A percentile compares a stretch with the other conserved stretches of the same genome.
These are phyloP conservation scores for Pichia deserticola DNA, from an alignment of 805 yeast genomes.

Conservation along the genomic window DNA sequence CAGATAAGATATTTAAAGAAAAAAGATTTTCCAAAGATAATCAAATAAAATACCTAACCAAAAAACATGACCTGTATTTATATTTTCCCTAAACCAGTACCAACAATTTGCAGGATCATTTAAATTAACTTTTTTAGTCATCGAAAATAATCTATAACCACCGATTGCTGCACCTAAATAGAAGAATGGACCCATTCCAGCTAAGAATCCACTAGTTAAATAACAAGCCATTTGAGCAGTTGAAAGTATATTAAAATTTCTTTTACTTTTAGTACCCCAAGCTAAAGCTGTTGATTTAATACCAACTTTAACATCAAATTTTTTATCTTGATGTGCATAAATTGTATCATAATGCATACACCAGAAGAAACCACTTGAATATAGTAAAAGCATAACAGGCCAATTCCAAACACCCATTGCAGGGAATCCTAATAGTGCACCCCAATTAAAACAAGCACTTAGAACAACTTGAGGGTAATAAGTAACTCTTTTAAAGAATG, in stretches of 20 bases:
- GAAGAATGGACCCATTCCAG: slow-evolving; percentile 86
- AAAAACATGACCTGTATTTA: slow-evolving; percentile 64
- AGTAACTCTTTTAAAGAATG: slow-evolving; percentile 89
- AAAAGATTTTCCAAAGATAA: slow-evolving; percentile 42
- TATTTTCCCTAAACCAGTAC: slow-evolving; percentile 69
- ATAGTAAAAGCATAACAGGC: slow-evolving; percentile 71
- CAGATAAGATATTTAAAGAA: slow-evolving; percentile 21
- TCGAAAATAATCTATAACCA: slow-evolving; percentile 55
- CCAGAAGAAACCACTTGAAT: slow-evolving; percentile 77
- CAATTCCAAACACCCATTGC: slow-evolving; percentile 85
- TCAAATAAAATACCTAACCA: slow-evolving; percentile 62
- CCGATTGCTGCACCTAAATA: slow-evolving; percentile 59
- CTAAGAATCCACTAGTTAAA: slow-evolving; percentile 61
- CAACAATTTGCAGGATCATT: slow-evolving; percentile 80
- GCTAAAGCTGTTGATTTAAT: slow-evolving; percentile 92
- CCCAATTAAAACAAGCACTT: slow-evolving; percentile 88
- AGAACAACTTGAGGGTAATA: slow-evolving; percentile 88
- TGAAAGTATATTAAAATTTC: slow-evolving; percentile 56
- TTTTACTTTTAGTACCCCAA: slow-evolving; percentile 80
- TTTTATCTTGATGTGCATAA: slow-evolving; percentile 96
- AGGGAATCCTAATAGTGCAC: slow-evolving; percentile 87
- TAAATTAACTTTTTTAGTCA: slow-evolving; percentile 69
- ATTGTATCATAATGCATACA: slow-evolving; percentile 93
- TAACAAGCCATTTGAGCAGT: slow-evolving; percentile 60
- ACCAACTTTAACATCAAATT: slow-evolving; percentile 82